Evolutionary conservation across 2,329 filamentous ascomycete species (phyloP).

Genomic region (Coniochaeta pulveracea): DNA sequence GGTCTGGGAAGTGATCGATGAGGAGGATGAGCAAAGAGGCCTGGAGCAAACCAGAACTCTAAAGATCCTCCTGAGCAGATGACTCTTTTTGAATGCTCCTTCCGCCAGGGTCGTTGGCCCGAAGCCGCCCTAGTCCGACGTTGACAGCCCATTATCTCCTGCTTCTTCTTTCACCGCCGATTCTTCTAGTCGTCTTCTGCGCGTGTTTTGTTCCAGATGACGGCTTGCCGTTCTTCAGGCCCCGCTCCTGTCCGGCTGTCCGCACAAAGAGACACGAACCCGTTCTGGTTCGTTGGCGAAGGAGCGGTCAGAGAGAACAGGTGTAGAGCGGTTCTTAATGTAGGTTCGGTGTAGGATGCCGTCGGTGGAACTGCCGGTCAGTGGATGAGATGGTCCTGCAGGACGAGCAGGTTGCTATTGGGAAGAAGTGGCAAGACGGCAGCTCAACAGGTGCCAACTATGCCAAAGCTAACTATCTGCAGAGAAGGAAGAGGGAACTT

Average conservation of each 20-base stretch:
- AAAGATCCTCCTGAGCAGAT: neutral
- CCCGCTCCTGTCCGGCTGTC: neutral
- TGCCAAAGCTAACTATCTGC: neutral
- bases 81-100: neutral
- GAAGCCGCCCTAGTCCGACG: neutral
- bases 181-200: conserved; percentile 3
- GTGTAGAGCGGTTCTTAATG: conserved; percentile 1
- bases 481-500: neutral
- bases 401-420: neutral
- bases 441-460: too few species aligned
- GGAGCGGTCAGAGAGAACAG: neutral
- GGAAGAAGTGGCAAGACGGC: too few species aligned
- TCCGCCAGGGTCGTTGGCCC: neutral
- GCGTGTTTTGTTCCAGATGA: conserved; percentile 2
- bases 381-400: neutral
- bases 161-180: conserved; percentile 1
- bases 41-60: neutral
- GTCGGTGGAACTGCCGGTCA: neutral
- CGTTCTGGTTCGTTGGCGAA: neutral
- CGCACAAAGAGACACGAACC: neutral
- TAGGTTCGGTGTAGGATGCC: conserved; percentile 2
- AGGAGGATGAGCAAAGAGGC: neutral
- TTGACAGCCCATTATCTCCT: neutral
- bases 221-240: neutral
- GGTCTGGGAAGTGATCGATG: too few species aligned